These are phyloP conservation scores for Sergeia podlipaevii DNA, from an alignment of 208 protist genomes.

Conservation along the genomic window DNA sequence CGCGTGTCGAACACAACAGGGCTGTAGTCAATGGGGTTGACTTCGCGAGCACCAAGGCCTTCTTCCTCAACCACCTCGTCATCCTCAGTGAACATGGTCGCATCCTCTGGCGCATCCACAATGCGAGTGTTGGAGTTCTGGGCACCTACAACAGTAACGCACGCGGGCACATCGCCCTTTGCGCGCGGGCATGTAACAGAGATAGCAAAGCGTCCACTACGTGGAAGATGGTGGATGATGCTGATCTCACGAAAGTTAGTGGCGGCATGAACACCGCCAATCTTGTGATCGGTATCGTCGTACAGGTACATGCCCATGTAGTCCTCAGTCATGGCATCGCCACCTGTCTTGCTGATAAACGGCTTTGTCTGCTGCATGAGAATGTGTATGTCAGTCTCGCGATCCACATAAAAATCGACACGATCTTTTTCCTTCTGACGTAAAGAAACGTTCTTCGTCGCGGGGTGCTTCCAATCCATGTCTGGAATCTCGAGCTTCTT, in stretches of 20 bases:
- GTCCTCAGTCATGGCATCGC: slow-evolving; percentile 25
- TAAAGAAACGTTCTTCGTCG: slow-evolving; percentile 5
- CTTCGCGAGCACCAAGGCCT: slow-evolving; percentile 9
- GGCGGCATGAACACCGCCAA: slow-evolving; percentile 25
- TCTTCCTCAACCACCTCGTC: slow-evolving; percentile 23
- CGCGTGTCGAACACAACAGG: not conserved
- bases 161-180: slow-evolving; percentile 6
- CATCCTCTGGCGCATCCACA: slow-evolving; percentile 26
- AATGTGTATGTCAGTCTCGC: slow-evolving; percentile 20
- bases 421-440: slow-evolving; percentile 21
- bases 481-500: slow-evolving; percentile 15
- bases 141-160: slow-evolving; percentile 14
- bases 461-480: slow-evolving; percentile 19
- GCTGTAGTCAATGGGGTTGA: not conserved
- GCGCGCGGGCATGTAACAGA: slow-evolving; percentile 24
- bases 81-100: slow-evolving; percentile 13
- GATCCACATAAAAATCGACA: slow-evolving; percentile 28
- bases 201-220: slow-evolving; percentile 24
- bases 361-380: slow-evolving; percentile 24
- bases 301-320: slow-evolving; percentile 31
- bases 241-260: slow-evolving; percentile 26
- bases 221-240: slow-evolving; percentile 16
- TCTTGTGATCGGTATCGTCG: slow-evolving; percentile 27
- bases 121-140: slow-evolving; percentile 5
- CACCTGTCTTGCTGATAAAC: slow-evolving; percentile 18